These are phyloP conservation scores for Fraxinus paxiana DNA, from an alignment of 305 asterid genomes.

Conservation along the genomic window DNA sequence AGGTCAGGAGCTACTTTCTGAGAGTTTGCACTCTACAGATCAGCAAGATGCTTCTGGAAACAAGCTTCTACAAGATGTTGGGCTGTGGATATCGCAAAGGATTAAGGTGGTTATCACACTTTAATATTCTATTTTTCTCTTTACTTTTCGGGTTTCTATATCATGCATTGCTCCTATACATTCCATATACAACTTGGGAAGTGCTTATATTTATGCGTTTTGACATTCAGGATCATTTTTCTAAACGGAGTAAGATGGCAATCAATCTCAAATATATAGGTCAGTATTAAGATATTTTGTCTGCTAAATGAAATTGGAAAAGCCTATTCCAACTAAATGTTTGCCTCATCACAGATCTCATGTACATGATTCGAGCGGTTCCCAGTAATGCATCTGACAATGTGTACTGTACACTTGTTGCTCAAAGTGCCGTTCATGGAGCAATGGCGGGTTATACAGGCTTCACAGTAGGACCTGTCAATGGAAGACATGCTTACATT, in stretches of 20 bases:
- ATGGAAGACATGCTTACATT: slow-evolving; percentile 62
- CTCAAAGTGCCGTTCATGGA: slow-evolving; percentile 85
- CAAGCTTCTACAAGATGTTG: slow-evolving; percentile 66
- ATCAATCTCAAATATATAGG: slow-evolving; percentile 76
- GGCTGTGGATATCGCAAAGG: slow-evolving; percentile 66
- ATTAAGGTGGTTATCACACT: slow-evolving; percentile 45
- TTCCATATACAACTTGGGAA: neutral
- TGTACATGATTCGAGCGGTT: slow-evolving; percentile 81
- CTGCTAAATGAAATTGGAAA: neutral
- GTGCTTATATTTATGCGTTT: neutral
- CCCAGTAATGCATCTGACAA: slow-evolving; percentile 81
- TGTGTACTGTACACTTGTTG: slow-evolving; percentile 82
- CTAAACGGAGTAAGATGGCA: slow-evolving; percentile 51
- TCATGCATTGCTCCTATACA: neutral
- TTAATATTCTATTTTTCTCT: neutral
- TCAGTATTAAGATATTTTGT: slow-evolving; percentile 18
- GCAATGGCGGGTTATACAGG: slow-evolving; percentile 96
- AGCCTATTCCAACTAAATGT: neutral
- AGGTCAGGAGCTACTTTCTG: slow-evolving; percentile 65
- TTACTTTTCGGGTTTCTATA: neutral
- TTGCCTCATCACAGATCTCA: slow-evolving; percentile 51
- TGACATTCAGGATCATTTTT: slow-evolving; percentile 55
- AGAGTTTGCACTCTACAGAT: slow-evolving; percentile 38
- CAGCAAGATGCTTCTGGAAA: slow-evolving; percentile 70
- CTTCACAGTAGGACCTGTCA: slow-evolving; percentile 68